Base-by-base conservation (phyloP, 164 flowering plant genomes). In the Stephania cephalantha region DNA sequence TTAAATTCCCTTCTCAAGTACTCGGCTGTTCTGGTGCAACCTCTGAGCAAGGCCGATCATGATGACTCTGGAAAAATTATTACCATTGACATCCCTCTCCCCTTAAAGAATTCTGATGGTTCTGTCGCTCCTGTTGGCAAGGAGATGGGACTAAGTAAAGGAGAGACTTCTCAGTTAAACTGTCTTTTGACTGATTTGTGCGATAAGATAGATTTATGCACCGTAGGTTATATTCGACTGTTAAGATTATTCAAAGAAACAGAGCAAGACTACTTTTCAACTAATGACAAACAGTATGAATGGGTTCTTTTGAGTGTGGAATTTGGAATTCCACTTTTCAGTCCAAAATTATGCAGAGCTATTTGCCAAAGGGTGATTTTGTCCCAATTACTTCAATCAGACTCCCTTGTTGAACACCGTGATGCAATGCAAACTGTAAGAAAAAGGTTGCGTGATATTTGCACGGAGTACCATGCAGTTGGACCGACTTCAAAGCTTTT, bases 271-370 rank as follows among this genome's bases (percentile, higher is more conserved):
- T 76, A 82, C 66, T 84, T 87, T 78, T 80, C 88, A n/a, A 81
- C 86, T 73, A 87, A 88, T 75, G 84, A 83, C 58, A 87, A 89
- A 58, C 87, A 84, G 78, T 92, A 88, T 84, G 98, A 95, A 79
- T 95, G 98, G 99, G 97, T 95, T 78, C 94, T 95, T 30, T 71
- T 95, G 71, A 86, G 94, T 84, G 88, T 92, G 55, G 98, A 95
- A 80, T 95, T 93, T 82, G 99, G 99, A 44, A 78, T 95, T 74
- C 98, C 99, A 18, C 95, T 95, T 74, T 93, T 91, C 77, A 90
- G 92, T 85, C 99, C 99, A 75, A 90, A 89, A 74, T 83, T 95
- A 55, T 93, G 99, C 83, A 84, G 84, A 73, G 80, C 69, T 64
- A 92, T 95, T 25, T 93, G 99, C 82, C 80, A 83, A 78, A 87